phyloP scores from a whole-genome alignment of 352 stramenopile genomes.

The Plasmopara viticola region DNA sequence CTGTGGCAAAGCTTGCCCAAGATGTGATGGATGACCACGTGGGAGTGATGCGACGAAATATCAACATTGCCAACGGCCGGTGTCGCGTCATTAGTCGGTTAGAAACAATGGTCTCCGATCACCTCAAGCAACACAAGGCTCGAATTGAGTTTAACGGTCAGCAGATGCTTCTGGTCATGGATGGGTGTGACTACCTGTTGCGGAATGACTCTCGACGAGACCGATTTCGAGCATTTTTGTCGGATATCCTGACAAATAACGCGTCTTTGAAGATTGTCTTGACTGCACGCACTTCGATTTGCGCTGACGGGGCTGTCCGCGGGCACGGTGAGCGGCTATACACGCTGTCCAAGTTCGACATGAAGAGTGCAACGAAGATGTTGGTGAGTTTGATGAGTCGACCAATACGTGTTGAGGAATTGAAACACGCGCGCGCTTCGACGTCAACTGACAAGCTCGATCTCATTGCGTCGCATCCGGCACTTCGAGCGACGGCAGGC shows the following conservation, averaged over 20 bases:
- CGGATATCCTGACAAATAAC: slow-evolving; percentile 65
- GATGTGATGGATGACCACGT: slow-evolving; percentile 55
- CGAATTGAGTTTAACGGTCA: slow-evolving; percentile 47
- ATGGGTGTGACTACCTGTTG: slow-evolving; percentile 67
- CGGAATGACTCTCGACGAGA: slow-evolving; percentile 40
- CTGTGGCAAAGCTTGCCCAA: slow-evolving; percentile 46
- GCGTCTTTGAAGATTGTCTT: slow-evolving; percentile 69
- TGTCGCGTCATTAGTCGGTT: slow-evolving; percentile 46
- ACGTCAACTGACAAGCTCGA: slow-evolving; percentile 62
- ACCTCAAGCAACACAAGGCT: slow-evolving; percentile 45
- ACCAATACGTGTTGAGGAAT: slow-evolving; percentile 59
- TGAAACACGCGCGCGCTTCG: slow-evolving; percentile 31
- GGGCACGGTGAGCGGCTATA: slow-evolving; percentile 69
- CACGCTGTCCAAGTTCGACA: slow-evolving; percentile 52
- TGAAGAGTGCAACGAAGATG: slow-evolving; percentile 71
- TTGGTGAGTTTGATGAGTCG: slow-evolving; percentile 69
- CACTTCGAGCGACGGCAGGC: slow-evolving; percentile 46
- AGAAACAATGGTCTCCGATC: slow-evolving; percentile 41
- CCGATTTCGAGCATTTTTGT: slow-evolving; percentile 61
- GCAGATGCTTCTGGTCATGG: slow-evolving; percentile 59
- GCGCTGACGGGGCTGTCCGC: slow-evolving; percentile 52
- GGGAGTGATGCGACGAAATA: slow-evolving; percentile 37
- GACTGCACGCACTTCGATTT: slow-evolving; percentile 53
- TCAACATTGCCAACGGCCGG: slow-evolving; percentile 32
- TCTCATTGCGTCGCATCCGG: slow-evolving; percentile 63